Conservation (phyloP, 306 rosid genomes). For the Vigna reflexopilosa region DNA sequence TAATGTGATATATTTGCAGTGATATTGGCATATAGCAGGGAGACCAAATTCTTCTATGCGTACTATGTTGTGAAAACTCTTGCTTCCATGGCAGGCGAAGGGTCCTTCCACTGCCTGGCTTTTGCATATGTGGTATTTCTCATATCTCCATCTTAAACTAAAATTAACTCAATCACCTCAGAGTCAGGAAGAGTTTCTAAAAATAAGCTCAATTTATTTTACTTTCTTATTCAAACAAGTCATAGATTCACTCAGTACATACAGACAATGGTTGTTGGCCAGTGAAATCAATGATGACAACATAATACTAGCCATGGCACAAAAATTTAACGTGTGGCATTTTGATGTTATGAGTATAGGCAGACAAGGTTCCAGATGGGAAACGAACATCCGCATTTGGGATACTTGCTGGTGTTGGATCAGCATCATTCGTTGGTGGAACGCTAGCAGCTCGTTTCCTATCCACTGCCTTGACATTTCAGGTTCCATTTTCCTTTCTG, state of each 20-base stretch:
- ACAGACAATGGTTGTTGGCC: neutral
- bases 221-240: neutral
- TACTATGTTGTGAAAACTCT: constrained; percentile 64
- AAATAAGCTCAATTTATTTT: no score
- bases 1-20: constrained; percentile 51
- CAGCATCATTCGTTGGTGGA: constrained; percentile 75
- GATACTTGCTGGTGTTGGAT: constrained; percentile 69
- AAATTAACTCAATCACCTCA: no score
- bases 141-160: constrained; percentile 15
- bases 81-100: constrained; percentile 72
- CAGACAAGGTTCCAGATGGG: constrained; percentile 63
- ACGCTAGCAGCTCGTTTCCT: constrained; percentile 82
- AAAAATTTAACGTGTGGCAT: neutral
- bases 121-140: constrained; percentile 81
- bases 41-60: constrained; percentile 65
- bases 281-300: neutral
- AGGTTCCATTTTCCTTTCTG: constrained; percentile 47
- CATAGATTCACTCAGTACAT: neutral
- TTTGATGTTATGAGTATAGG: constrained; percentile 51
- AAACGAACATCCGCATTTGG: constrained; percentile 76
- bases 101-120: constrained; percentile 65
- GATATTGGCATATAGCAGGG: constrained; percentile 74
- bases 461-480: constrained; percentile 66
- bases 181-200: no score
- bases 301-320: neutral